Base-by-base conservation (phyloP, 202 grass and related monocot genomes). In the Miscanthus sacchariflorus region DNA sequence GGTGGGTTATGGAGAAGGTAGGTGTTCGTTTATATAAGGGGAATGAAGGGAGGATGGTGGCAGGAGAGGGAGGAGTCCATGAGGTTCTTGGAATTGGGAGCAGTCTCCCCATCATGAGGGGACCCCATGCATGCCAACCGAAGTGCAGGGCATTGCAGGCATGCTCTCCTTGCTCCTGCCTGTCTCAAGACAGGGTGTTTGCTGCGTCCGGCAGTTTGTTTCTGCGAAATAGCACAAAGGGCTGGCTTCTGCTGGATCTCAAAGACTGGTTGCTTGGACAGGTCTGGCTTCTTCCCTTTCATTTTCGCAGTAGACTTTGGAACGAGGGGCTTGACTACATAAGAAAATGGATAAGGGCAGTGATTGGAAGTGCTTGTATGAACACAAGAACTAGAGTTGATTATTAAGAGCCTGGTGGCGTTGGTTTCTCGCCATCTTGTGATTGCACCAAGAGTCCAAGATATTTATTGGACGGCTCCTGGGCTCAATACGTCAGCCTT, bases 21-120 rank as follows among this genome's bases (percentile, higher is more conserved):
- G 48, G 14, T 72, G 18, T 18, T 56, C 70, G 59, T 38, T 91
- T 89, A 89, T 82, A 90, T 88, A 91, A 52, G 78, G 71, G 44
- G 0, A 25, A 64, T 25, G n/a, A 25, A 64, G 21, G 58, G 58
- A 30, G 28, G 24, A 64, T 64, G 59, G n/a, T 4, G 23, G 59
- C 59, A 64, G 59, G n/a, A 64, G 59, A 61, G 59, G 59, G n/a
- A 25, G 59, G 83, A 87, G 85, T 46, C 79, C 72, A 50, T 86
- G 81, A 89, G 85, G 71, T 94, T 96, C 92, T 85, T 30, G 88
- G 92, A 96, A 25, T 64, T 12, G 59, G 59, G n/a, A 94, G 92
- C 84, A 77, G 86, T 64, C 90, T 58, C 23, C 48, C 58, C 28
- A 30, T 30, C 28, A 30, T 30, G 28, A 30, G 28, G 28, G 28